phyloP scores from a whole-genome alignment of 306 rosid species.

The Clitoria ternatea region DNA sequence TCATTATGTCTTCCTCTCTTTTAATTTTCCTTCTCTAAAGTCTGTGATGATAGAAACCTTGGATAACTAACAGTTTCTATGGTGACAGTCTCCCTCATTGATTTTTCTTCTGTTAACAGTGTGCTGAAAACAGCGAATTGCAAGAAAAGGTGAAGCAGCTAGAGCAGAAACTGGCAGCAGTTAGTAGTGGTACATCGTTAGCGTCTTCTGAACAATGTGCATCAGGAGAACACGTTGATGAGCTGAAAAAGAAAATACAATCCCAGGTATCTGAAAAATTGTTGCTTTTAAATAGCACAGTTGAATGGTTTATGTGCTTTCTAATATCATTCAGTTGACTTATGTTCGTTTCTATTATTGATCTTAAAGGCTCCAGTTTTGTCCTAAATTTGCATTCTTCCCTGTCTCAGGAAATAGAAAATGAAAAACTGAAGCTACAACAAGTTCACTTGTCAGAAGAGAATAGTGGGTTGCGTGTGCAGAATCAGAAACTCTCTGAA shows the following conservation, averaged over 20 bases:
- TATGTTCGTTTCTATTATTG: background rate
- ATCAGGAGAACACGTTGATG: constrained; percentile 58
- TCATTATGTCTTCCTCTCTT: constrained; percentile 4
- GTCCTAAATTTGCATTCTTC: constrained; percentile 14
- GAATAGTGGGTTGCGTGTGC: constrained; percentile 87
- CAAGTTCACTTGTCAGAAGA: constrained; percentile 87
- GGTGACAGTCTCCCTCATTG: background rate
- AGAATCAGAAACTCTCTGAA: constrained; percentile 93
- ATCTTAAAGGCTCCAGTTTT: background rate
- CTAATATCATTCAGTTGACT: background rate
- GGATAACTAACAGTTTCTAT: background rate
- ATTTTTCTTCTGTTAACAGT: constrained; percentile 48
- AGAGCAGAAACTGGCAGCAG: constrained; percentile 57
- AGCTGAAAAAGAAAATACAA: constrained; percentile 77
- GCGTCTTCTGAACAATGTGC: constrained; percentile 37
- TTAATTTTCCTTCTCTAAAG: background rate
- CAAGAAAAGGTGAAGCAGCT: constrained; percentile 65
- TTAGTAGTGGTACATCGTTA: constrained; percentile 34
- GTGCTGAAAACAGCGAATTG: constrained; percentile 69
- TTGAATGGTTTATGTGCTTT: constrained; percentile 6
- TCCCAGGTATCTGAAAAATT: constrained; percentile 55
- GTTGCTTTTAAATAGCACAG: background rate
- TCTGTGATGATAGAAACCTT: constrained; percentile 14
- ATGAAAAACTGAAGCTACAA: constrained; percentile 84
- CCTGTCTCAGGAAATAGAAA: constrained; percentile 72